Percentiles rank a stretch among this genome's conserved stretches.
Conservation (phyloP, 2,329 filamentous ascomycete genomes). For the Fusarium nisikadoi region DNA sequence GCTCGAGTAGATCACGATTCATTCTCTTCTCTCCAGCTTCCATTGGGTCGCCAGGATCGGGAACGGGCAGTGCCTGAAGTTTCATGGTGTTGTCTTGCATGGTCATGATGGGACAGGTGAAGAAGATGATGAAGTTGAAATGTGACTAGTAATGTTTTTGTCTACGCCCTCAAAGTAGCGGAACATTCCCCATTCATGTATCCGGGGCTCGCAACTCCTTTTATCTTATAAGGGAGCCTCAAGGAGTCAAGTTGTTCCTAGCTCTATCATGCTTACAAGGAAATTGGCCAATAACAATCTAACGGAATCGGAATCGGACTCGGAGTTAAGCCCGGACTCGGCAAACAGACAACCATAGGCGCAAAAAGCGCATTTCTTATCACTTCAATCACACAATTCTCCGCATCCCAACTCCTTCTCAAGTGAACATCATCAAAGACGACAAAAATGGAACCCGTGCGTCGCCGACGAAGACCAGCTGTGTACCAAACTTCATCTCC, state of each 20-base stretch:
- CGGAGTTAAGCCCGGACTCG: not conserved
- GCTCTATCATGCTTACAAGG: not conserved
- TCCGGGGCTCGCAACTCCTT: not conserved
- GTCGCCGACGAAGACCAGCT: constrained; percentile 45
- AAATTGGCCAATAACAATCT: not conserved
- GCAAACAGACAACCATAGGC: constrained; percentile 15
- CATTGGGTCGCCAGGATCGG: too few species aligned
- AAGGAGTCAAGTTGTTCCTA: too few species aligned
- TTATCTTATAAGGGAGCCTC: not conserved
- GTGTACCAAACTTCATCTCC: constrained; percentile 29
- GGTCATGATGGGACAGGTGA: too few species aligned
- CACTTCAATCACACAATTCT: not conserved
- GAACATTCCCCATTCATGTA: too few species aligned
- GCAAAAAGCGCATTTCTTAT: constrained; percentile 17
- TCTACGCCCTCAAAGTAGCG: too few species aligned
- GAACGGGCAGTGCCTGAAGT: too few species aligned
- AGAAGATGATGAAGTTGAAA: too few species aligned
- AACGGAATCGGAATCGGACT: not conserved
- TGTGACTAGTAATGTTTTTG: too few species aligned
- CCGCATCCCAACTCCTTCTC: not conserved
- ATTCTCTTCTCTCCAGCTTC: too few species aligned
- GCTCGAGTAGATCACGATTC: too few species aligned
- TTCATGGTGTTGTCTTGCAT: too few species aligned
- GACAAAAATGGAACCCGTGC: constrained; percentile 29
- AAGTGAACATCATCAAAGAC: not conserved